Conservation (phyloP, 768 basidiomycete genomes). For the Thelephora aurantiotincta region DNA sequence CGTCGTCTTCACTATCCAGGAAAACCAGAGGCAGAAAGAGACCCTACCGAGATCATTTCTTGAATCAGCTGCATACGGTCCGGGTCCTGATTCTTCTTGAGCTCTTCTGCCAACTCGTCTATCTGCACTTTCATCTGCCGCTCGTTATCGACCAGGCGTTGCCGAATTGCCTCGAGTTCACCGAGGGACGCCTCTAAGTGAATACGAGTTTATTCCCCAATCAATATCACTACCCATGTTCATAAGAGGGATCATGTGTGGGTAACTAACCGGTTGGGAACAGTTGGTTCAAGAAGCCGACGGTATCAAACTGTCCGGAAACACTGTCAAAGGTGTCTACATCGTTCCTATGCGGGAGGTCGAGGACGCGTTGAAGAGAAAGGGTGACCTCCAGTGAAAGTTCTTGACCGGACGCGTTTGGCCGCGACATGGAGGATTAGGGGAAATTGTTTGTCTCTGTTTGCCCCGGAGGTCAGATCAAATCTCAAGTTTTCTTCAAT, state of each 20-base stretch:
- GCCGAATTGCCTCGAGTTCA: constrained; percentile 58
- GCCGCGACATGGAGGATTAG: too few species aligned
- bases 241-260: neutral
- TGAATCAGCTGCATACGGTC: constrained; percentile 83
- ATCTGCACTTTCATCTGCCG: constrained; percentile 61
- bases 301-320: constrained; percentile 40
- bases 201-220: neutral
- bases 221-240: neutral
- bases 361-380: constrained; percentile 58
- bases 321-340: constrained; percentile 45
- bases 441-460: too few species aligned
- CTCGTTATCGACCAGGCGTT: constrained; percentile 55
- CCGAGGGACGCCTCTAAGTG: constrained; percentile 58
- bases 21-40: neutral
- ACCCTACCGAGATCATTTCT: constrained; percentile 79
- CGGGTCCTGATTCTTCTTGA: constrained; percentile 74
- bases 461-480: too few species aligned
- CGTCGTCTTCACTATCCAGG: neutral
- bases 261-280: constrained; percentile 61
- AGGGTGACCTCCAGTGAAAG: constrained; percentile 55
- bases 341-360: constrained; percentile 29
- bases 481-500: too few species aligned
- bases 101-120: constrained; percentile 44
- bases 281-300: constrained; percentile 44
- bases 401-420: constrained; percentile 21